Evolutionary conservation across 2,329 filamentous ascomycete species (phyloP).

Genomic region (Diplodia mutila): DNA sequence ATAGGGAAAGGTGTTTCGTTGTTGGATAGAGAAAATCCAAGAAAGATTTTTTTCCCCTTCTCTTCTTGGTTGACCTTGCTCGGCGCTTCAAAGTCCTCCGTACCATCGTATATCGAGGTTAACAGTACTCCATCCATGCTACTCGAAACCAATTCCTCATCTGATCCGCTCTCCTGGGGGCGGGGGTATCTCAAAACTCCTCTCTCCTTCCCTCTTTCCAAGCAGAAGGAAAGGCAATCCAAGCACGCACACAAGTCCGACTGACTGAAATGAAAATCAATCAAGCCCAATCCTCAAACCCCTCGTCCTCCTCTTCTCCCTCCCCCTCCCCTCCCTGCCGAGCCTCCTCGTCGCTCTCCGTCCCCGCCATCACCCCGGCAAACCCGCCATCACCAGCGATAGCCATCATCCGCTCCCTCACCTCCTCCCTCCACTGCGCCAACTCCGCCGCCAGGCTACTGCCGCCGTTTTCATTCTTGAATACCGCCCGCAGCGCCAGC

Average conservation of each 20-base stretch:
- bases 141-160: not conserved
- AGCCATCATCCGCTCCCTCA: constrained; percentile 39
- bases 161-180: not conserved
- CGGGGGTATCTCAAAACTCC: not conserved
- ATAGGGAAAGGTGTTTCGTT: not conserved
- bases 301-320: constrained; percentile 28
- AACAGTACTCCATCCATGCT: not conserved
- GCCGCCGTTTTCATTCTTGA: constrained; percentile 50
- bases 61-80: not conserved
- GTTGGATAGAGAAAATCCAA: not conserved
- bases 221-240: no score
- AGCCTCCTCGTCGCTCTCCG: constrained; percentile 23
- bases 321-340: constrained; percentile 28
- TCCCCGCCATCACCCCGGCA: not conserved
- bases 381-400: constrained; percentile 31
- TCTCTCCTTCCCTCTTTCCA: not conserved
- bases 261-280: not conserved
- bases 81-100: not conserved
- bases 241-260: constrained; percentile 32
- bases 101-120: not conserved
- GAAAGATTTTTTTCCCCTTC: not conserved
- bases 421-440: constrained; percentile 52
- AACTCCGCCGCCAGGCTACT: constrained; percentile 55
- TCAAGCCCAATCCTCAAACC: constrained; percentile 14
- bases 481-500: constrained; percentile 58